A percentile compares a stretch with the other conserved stretches of the same genome.
Conservation (phyloP, 257 asterid species). For the Solanum etuberosum region DNA sequence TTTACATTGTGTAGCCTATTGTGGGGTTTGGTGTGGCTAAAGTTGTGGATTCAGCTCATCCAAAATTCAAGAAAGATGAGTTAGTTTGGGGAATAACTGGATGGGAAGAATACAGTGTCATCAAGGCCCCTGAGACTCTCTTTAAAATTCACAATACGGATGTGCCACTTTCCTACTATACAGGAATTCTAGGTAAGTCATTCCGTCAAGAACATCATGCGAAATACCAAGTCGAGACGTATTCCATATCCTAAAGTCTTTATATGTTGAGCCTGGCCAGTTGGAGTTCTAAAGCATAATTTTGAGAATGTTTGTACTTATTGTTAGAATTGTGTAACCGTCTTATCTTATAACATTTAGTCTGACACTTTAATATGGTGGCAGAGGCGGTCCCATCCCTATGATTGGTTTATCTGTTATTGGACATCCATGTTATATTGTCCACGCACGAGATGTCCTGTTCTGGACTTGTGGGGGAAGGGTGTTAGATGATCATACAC, state of each 20-base stretch:
- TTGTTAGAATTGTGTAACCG: not conserved
- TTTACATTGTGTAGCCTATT: not conserved
- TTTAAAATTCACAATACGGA: conserved; percentile 2
- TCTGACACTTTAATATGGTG: no score
- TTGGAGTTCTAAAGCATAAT: not conserved
- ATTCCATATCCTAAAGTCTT: not conserved
- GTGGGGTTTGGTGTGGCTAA: conserved; percentile 8
- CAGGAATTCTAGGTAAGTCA: conserved; percentile 8
- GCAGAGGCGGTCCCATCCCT: no score
- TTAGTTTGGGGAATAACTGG: conserved; percentile 10
- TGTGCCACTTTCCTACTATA: conserved; percentile 9
- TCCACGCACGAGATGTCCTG: not conserved
- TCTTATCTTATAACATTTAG: no score
- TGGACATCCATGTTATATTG: not conserved
- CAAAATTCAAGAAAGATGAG: conserved; percentile 11
- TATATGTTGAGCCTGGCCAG: no score
- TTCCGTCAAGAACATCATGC: not conserved
- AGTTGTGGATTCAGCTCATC: conserved; percentile 4
- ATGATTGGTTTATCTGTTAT: not conserved
- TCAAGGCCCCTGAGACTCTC: not conserved
- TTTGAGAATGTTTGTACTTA: not conserved
- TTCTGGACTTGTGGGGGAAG: not conserved
- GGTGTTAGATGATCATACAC: not conserved
- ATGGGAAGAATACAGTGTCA: conserved; percentile 12
- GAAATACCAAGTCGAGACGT: not conserved